Conservation (phyloP, 805 yeast species). For the Sugiyamaella americana region DNA sequence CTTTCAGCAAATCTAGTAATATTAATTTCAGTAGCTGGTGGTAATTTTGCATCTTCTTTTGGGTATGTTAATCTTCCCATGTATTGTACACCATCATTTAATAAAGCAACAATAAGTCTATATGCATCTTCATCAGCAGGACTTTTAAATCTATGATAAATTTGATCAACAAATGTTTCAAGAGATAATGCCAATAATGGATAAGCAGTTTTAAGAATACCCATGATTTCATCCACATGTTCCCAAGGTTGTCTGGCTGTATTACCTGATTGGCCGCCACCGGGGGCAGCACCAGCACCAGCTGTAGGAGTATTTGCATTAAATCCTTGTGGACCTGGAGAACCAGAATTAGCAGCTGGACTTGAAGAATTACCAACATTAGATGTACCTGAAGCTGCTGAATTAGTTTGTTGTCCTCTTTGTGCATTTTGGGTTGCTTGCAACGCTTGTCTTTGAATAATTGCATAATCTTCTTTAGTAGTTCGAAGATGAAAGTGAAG, state of each 20-base stretch:
- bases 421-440: conserved; percentile 39
- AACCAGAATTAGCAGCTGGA: background rate
- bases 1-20: conserved; percentile 87
- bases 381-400: conserved; percentile 3
- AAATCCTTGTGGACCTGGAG: background rate
- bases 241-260: conserved; percentile 79
- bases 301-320: conserved; percentile 9
- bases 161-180: conserved; percentile 94
- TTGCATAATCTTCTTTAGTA: conserved; percentile 88
- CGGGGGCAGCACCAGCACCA: conserved; percentile 6
- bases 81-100: conserved; percentile 90
- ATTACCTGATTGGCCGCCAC: conserved; percentile 6
- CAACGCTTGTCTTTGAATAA: conserved; percentile 69
- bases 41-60: conserved; percentile 78
- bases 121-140: conserved; percentile 95
- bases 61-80: conserved; percentile 82
- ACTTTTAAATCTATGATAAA: conserved; percentile 86
- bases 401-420: conserved; percentile 7
- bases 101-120: conserved; percentile 81
- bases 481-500: conserved; percentile 93
- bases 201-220: conserved; percentile 91
- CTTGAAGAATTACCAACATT: conserved; percentile 3
- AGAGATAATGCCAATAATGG: conserved; percentile 87
- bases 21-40: conserved; percentile 86
- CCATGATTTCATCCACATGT: conserved; percentile 86